A percentile compares a stretch with the other conserved stretches of the same genome.
These are phyloP conservation scores for Podospora didyma DNA, from an alignment of 495 filamentous ascomycete species.

Conservation along the genomic window DNA sequence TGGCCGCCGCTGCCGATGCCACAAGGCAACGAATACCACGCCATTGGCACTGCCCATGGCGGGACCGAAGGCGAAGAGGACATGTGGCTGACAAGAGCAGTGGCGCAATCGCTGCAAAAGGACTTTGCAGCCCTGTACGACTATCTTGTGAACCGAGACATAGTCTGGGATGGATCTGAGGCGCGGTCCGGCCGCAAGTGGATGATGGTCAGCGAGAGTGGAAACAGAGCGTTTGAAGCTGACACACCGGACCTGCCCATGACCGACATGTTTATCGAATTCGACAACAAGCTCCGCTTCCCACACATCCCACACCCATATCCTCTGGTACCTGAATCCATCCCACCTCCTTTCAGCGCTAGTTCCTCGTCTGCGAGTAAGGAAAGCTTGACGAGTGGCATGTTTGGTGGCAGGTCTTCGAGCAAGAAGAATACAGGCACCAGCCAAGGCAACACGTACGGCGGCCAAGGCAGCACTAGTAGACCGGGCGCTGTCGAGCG, in stretches of 20 bases:
- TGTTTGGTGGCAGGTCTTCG: slow-evolving; percentile 24
- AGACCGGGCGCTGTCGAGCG: slow-evolving; percentile 33
- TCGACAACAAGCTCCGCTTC: slow-evolving; percentile 59
- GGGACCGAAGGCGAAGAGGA: slow-evolving; percentile 41
- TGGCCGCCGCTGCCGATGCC: slow-evolving; percentile 50
- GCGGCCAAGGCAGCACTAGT: slow-evolving; percentile 14
- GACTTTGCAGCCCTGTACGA: slow-evolving; percentile 70
- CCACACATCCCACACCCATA: slow-evolving; percentile 68
- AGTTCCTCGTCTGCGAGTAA: slow-evolving; percentile 6
- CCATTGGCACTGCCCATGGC: slow-evolving; percentile 42
- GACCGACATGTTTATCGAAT: slow-evolving; percentile 64
- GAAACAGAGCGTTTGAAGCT: slow-evolving; percentile 50
- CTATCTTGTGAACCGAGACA: slow-evolving; percentile 66
- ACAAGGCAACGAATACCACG: slow-evolving; percentile 22
- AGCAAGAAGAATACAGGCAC: slow-evolving; percentile 30
- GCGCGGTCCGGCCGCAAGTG: slow-evolving; percentile 54
- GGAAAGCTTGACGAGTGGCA: slow-evolving; percentile 5
- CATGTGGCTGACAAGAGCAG: slow-evolving; percentile 57
- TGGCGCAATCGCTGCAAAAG: slow-evolving; percentile 54
- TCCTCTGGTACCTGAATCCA: slow-evolving; percentile 57
- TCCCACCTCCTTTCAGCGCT: slow-evolving; percentile 24
- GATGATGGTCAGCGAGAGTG: slow-evolving; percentile 54
- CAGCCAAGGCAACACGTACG: neutral
- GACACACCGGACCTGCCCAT: slow-evolving; percentile 58
- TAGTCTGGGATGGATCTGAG: slow-evolving; percentile 59